phyloP scores from a whole-genome alignment of 2,329 filamentous ascomycete species.

The Neonectria ditissima region DNA sequence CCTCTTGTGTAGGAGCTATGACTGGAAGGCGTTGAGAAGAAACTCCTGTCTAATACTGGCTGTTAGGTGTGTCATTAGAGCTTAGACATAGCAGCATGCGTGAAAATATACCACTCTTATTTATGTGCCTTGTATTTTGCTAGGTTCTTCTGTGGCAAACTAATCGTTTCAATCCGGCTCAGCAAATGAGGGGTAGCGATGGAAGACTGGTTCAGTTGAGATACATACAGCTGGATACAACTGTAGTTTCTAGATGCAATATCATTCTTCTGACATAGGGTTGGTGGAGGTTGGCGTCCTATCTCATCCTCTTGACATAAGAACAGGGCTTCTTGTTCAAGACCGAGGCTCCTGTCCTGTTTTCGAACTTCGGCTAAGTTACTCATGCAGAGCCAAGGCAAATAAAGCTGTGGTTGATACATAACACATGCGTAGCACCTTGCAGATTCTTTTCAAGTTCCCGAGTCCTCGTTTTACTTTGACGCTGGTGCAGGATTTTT shows the following conservation, averaged over 20 bases:
- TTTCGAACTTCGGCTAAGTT: background rate
- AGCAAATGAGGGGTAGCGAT: background rate
- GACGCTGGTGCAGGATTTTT: constrained; percentile 29
- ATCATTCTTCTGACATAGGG: background rate
- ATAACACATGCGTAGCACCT: too few species aligned
- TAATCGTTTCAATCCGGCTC: too few species aligned
- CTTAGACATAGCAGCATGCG: too few species aligned
- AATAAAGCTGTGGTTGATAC: too few species aligned
- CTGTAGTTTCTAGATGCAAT: background rate
- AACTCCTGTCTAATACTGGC: background rate
- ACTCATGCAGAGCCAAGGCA: background rate
- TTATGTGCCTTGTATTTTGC: background rate
- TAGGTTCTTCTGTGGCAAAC: background rate
- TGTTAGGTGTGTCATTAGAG: background rate
- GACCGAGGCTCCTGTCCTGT: background rate
- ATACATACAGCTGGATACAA: background rate
- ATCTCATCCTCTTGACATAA: background rate
- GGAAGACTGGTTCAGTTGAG: background rate
- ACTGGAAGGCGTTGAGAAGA: background rate
- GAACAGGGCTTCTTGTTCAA: background rate
- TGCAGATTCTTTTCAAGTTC: background rate
- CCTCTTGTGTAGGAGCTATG: constrained; percentile 44
- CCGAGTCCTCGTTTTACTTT: constrained; percentile 12
- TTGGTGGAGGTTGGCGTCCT: background rate
- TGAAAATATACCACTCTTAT: background rate